Percentiles rank a stretch among this genome's conserved stretches.
Evolutionary conservation across 2,329 filamentous ascomycete genomes (phyloP).

Genomic region (Neoascochyta sp.): DNA sequence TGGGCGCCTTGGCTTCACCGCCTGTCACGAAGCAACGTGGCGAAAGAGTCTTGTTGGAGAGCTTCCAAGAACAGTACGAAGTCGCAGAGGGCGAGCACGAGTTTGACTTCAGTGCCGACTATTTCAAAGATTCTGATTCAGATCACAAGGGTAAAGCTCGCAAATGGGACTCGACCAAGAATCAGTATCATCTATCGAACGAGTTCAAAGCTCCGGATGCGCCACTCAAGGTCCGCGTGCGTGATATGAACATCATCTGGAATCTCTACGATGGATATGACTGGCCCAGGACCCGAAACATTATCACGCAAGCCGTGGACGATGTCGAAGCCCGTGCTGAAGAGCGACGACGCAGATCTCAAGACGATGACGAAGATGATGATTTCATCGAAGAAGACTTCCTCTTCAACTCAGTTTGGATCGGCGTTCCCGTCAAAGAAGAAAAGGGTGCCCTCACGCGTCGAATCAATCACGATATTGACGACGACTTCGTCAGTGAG

Average conservation of each 20-base stretch:
- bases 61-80: slow-evolving; percentile 53
- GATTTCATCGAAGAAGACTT: slow-evolving; percentile 83
- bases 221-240: slow-evolving; percentile 72
- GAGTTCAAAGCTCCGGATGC: slow-evolving; percentile 59
- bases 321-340: slow-evolving; percentile 80
- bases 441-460: slow-evolving; percentile 78
- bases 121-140: slow-evolving; percentile 62
- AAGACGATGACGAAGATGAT: slow-evolving; percentile 59
- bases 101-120: slow-evolving; percentile 73
- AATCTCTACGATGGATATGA: slow-evolving; percentile 98
- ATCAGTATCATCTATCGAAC: slow-evolving; percentile 67
- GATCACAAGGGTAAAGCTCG: slow-evolving; percentile 64
- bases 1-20: slow-evolving; percentile 34
- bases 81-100: slow-evolving; percentile 56
- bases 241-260: slow-evolving; percentile 93
- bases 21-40: slow-evolving; percentile 30
- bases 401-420: slow-evolving; percentile 98
- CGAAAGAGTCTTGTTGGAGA: slow-evolving; percentile 44
- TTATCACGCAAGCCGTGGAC: slow-evolving; percentile 82
- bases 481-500: slow-evolving; percentile 82
- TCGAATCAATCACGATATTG: slow-evolving; percentile 83
- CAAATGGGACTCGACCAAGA: slow-evolving; percentile 74
- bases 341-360: slow-evolving; percentile 61
- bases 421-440: slow-evolving; percentile 80
- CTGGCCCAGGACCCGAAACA: slow-evolving; percentile 82